These are phyloP conservation scores for Fraxinus sp. DNA, from an alignment of 305 asterid species.

Conservation along the genomic window DNA sequence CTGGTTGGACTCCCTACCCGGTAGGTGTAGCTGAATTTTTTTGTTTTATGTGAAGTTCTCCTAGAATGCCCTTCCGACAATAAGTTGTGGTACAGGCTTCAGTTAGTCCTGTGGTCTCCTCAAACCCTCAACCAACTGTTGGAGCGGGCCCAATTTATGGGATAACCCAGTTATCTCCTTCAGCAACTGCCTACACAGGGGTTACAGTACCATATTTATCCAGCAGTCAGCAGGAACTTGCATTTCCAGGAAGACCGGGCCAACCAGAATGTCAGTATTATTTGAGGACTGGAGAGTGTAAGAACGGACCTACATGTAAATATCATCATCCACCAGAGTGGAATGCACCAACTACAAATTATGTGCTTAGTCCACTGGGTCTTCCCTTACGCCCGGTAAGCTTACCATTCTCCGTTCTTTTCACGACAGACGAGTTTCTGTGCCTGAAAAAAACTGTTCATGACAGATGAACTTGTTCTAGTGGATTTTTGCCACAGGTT, in stretches of 20 bases:
- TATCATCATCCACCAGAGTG: constrained; percentile 83
- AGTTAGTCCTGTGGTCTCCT: constrained; percentile 54
- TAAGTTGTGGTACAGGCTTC: constrained; percentile 53
- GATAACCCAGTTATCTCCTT: constrained; percentile 65
- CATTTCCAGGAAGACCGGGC: constrained; percentile 79
- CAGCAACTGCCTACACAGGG: constrained; percentile 66
- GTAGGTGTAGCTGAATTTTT: constrained; percentile 39
- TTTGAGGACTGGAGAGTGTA: constrained; percentile 81
- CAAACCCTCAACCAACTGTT: constrained; percentile 51
- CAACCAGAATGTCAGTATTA: constrained; percentile 85
- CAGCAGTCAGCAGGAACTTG: constrained; percentile 49
- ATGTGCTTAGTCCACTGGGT: constrained; percentile 69
- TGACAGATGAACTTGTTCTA: not conserved
- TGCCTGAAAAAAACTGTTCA: not conserved
- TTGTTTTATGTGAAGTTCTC: constrained; percentile 16
- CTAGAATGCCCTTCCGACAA: constrained; percentile 4
- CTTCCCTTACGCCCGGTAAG: constrained; percentile 86
- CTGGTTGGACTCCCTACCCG: constrained; percentile 83
- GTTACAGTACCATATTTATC: constrained; percentile 51
- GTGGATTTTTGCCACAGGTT: not conserved
- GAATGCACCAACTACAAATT: constrained; percentile 52
- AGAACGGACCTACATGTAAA: constrained; percentile 77
- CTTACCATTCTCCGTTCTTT: not conserved
- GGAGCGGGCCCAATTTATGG: constrained; percentile 65
- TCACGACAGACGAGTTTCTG: not conserved